These are phyloP conservation scores for Phanerochaete sordida DNA, from an alignment of 768 basidiomycete genomes.

Conservation along the genomic window DNA sequence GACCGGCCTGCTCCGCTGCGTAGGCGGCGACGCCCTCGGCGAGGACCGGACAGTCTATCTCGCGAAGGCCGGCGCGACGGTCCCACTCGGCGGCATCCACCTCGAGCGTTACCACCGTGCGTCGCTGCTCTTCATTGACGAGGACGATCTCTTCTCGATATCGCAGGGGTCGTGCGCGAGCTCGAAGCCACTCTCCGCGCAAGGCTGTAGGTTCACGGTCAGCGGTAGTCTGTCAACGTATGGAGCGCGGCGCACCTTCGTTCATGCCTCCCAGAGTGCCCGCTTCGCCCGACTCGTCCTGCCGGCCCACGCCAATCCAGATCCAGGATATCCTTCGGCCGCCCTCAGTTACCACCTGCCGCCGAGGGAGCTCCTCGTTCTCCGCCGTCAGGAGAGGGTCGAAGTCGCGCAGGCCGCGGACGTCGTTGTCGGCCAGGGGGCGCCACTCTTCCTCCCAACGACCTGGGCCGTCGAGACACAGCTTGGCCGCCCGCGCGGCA, in stretches of 20 bases:
- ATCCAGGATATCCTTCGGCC: conserved; percentile 13
- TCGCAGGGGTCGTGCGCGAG: background rate
- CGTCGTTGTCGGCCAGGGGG: background rate
- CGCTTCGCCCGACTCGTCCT: background rate
- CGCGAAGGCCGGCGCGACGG: background rate
- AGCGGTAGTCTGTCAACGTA: background rate
- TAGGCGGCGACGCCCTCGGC: background rate
- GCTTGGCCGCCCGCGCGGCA: conserved; percentile 1
- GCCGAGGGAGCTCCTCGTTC: too few relatives aligned
- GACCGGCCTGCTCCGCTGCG: background rate
- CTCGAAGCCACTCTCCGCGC: background rate
- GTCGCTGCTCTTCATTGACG: background rate
- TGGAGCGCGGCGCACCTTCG: background rate
- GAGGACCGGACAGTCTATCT: background rate
- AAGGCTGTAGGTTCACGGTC: background rate
- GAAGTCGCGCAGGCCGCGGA: background rate
- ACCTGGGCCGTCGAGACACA: background rate
- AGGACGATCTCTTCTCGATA: background rate
- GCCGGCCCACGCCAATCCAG: conserved; percentile 9
- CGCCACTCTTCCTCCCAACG: conserved; percentile 3
- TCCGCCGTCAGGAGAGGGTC: background rate
- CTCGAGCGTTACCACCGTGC: background rate
- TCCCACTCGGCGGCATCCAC: background rate
- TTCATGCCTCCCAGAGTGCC: background rate
- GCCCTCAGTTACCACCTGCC: conserved; percentile 1